Evolutionary conservation across 192 early-diverging fungal species (phyloP).

Genomic region (Coemansia erecta): DNA sequence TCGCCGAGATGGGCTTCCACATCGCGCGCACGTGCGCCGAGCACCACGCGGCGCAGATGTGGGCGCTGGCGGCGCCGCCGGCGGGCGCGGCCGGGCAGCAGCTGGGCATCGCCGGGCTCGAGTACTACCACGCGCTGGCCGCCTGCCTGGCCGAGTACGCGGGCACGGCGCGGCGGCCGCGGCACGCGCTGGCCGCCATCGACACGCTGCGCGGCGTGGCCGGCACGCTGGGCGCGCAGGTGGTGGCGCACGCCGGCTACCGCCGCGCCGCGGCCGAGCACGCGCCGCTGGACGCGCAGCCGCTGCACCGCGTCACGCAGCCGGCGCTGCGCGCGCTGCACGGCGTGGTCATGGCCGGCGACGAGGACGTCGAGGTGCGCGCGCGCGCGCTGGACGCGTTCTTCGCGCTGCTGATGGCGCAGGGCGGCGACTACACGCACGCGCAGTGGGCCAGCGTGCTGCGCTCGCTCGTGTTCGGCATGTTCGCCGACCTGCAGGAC

Average conservation of each 20-base stretch:
- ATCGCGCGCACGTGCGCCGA: slow-evolving; percentile 41
- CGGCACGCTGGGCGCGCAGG: slow-evolving; percentile 24
- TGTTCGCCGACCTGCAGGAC: slow-evolving; percentile 82
- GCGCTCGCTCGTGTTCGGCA: slow-evolving; percentile 82
- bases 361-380: slow-evolving; percentile 87
- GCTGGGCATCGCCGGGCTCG: slow-evolving; percentile 21
- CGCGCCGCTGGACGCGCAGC: slow-evolving; percentile 56
- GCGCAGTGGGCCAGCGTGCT: slow-evolving; percentile 82
- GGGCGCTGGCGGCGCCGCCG: slow-evolving; percentile 15
- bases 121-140: slow-evolving; percentile 52
- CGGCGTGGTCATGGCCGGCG: slow-evolving; percentile 85
- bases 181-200: slow-evolving; percentile 42
- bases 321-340: slow-evolving; percentile 86
- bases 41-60: slow-evolving; percentile 39
- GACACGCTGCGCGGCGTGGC: slow-evolving; percentile 38
- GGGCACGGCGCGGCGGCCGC: slow-evolving; percentile 21
- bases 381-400: slow-evolving; percentile 80
- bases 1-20: slow-evolving; percentile 75
- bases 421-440: slow-evolving; percentile 70
- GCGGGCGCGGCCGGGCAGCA: too few relatives aligned
- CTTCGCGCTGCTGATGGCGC: slow-evolving; percentile 76
- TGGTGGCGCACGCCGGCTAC: slow-evolving; percentile 19
- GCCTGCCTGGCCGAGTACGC: slow-evolving; percentile 49
- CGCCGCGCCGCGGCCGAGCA: not conserved
- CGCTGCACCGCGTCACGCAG: slow-evolving; percentile 75